phyloP scores from a whole-genome alignment of 73 alveolate species.

The Durusdinium trenchii region DNA sequence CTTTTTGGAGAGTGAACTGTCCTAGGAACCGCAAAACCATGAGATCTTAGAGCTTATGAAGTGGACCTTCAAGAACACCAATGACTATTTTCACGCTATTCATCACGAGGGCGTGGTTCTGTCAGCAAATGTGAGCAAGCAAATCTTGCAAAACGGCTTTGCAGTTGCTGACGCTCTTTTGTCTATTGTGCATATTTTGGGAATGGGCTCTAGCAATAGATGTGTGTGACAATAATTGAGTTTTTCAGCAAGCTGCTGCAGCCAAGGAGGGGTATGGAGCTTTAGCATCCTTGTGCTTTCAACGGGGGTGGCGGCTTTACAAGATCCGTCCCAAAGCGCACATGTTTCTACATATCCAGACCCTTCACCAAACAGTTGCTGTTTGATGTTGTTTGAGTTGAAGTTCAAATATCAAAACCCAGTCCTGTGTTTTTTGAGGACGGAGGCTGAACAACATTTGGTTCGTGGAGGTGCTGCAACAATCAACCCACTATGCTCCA shows the following conservation, averaged over 20 bases:
- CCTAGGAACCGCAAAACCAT: not conserved
- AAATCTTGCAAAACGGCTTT: not conserved
- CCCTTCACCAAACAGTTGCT: too few species aligned
- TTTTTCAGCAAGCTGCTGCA: too few species aligned
- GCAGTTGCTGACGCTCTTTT: slow-evolving; percentile 4
- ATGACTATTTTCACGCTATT: not conserved
- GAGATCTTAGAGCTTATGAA: not conserved
- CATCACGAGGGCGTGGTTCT: not conserved
- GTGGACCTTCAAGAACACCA: not conserved
- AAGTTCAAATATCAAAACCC: too few species aligned
- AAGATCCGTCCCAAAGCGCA: slow-evolving; percentile 9
- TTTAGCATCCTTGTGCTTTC: not conserved
- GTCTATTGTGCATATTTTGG: too few species aligned
- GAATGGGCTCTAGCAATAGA: not conserved
- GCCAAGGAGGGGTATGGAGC: slow-evolving; percentile 34
- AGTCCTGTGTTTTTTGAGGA: too few species aligned
- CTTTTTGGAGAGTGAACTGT: too few species aligned
- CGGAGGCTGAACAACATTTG: too few species aligned
- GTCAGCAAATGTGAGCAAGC: not conserved
- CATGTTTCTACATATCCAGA: not conserved
- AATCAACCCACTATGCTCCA: too few species aligned
- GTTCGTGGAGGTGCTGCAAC: too few species aligned
- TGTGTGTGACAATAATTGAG: not conserved
- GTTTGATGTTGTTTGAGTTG: too few species aligned
- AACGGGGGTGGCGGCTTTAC: not conserved